Evolutionary conservation across 1,139 yeast species (phyloP), one percentile per base, ranked within the genome.

Genomic region (Pichia inconspicua): DNA sequence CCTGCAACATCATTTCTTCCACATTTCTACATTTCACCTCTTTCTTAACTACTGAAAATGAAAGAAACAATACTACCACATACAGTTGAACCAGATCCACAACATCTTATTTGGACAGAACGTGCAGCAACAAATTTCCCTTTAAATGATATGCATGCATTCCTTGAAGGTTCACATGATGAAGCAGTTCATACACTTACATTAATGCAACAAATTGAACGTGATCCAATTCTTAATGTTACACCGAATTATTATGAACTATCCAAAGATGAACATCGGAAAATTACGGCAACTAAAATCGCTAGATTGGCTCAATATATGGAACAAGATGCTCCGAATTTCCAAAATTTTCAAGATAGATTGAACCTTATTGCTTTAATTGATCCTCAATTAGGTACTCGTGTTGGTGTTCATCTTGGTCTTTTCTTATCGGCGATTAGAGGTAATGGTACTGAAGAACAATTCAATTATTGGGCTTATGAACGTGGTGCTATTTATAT

Each of bases 381-480:
- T 53, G 80, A 75, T 54, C 78, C 80, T 9, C 78, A 73, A 55
- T 61, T 72, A 40, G 72, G 72, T 47, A 73, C 76, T 25, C 70
- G 80, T 58, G 64, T 74, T 46, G 77, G 76, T 34, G 74, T 75
- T 51, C 75, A 75, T 58, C 63, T 75, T 49, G 79, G 79, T n/a
- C 66, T 75, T 51, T 75, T 74, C 52, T 59, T 75, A 39, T 63
- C 67, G 40, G 74, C 78, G 55, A 57, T 75, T 47, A 67, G 69
- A 54, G 80, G 80, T 50, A 75, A 73, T 56, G 80, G 80, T 59
- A 70, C 80, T 49, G 66, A 69, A 41, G 76, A 67, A 35, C 84
- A 74, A 70, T 77, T 60, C 67, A 67, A 78, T 36, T 88, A 78
- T 68, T 89, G 96, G 96, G 73, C 87, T 47, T 66, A 71, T 51